Evolutionary conservation across 148 eudicot species (phyloP), one percentile per base, ranked within the genome.

Genomic region (Vaccinium vitisidaea): DNA sequence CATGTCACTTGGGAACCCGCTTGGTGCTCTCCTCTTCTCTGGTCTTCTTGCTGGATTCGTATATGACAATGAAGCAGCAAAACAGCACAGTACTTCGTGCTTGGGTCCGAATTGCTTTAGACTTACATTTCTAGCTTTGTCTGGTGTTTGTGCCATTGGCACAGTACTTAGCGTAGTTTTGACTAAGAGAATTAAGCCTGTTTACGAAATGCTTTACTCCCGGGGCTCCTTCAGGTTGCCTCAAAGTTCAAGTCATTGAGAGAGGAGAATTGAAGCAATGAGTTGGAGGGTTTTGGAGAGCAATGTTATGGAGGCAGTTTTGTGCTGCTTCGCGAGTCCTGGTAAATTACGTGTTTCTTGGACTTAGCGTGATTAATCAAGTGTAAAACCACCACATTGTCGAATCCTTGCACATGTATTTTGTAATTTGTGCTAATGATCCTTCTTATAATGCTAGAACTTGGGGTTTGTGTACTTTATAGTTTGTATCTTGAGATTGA

Each of bases 1-100:
- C 89, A 90, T 95, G 92, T 84, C 89, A 3, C 77, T 95, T 1
- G 98, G 95, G 36, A 94, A 94, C 87, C 98, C 98, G 19, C 89
- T 95, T 13, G 98, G 98, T 1, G 98, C 98, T 2, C 85, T 90
- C 61, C 87, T 95, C 74, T 95, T 94, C 86, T 95, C 98, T 0
- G 89, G 92, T 79, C 85, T 94, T 36, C 90, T 95, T 46, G 98
- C 98, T 5, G 98, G 98, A 15, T 88, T 83, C 58, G 67, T 94
- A 67, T 95, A 95, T 61, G 98, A 95, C 83, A 82, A 73, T 0
- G 98, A 95, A 87, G 96, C 93, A 61, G 90, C 91, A 39, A 93
- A 89, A 75, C 98, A 94, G 59, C 90, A 89, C 23, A 76, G 53
- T 73, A 23, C 49, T 52, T 54, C 94, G 13, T 95, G 98, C 82